A percentile compares a stretch with the other conserved stretches of the same genome.
phyloP scores from a whole-genome alignment of 2,329 filamentous ascomycete genomes.

The Arthrinium puccinioides region DNA sequence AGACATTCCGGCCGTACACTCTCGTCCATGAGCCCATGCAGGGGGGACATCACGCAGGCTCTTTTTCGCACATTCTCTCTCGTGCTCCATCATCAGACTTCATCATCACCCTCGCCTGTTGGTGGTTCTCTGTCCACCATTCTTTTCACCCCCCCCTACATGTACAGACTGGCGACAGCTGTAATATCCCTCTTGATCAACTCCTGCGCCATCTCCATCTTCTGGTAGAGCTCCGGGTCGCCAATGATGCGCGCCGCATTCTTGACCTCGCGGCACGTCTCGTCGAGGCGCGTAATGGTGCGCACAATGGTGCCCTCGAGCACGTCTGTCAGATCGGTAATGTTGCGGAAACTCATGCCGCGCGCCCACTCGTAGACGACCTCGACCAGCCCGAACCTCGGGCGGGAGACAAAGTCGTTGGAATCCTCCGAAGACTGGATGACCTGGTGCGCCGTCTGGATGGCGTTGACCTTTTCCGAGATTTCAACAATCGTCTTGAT shows the following conservation, averaged over 20 bases:
- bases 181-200: slow-evolving; percentile 96
- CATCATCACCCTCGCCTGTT: too few relatives aligned
- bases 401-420: slow-evolving; percentile 82
- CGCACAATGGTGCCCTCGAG: slow-evolving; percentile 95
- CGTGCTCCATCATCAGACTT: too few relatives aligned
- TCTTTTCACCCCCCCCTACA: slow-evolving; percentile 39
- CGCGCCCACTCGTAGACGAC: slow-evolving; percentile 98
- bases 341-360: slow-evolving; percentile 97
- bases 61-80: too few relatives aligned
- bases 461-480: slow-evolving; percentile 83
- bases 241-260: slow-evolving; percentile 94
- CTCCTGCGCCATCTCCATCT: slow-evolving; percentile 97
- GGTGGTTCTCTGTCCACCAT: too few relatives aligned
- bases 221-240: slow-evolving; percentile 84
- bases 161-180: slow-evolving; percentile 80
- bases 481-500: slow-evolving; percentile 83
- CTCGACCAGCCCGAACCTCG: slow-evolving; percentile 89
- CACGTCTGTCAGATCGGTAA: slow-evolving; percentile 91
- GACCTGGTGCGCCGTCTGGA: slow-evolving; percentile 86
- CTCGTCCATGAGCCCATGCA: too few relatives aligned
- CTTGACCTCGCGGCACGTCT: slow-evolving; percentile 95
- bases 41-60: too few relatives aligned
- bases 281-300: slow-evolving; percentile 87
- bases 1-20: too few relatives aligned
- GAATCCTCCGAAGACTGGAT: slow-evolving; percentile 84